Evolutionary conservation across 2,329 filamentous ascomycete species (phyloP).

Genomic region (Trichoderma brevicompactum): DNA sequence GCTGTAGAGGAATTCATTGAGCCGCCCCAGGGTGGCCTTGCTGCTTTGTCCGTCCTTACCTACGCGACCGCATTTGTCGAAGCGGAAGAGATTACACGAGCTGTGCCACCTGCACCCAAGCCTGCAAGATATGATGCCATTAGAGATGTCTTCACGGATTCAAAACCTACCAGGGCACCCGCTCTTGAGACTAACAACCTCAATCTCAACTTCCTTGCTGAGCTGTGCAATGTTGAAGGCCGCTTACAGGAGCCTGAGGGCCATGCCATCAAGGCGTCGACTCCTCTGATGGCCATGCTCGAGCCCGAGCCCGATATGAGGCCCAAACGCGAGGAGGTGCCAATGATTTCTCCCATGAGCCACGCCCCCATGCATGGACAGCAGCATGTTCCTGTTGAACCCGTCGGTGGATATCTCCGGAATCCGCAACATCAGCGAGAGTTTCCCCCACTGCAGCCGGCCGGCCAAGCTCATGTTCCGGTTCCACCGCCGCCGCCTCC

Average conservation of each 20-base stretch:
- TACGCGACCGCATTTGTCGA: slow-evolving; percentile 42
- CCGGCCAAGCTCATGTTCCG: slow-evolving; percentile 36
- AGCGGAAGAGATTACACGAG: slow-evolving; percentile 38
- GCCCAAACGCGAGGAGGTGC: slow-evolving; percentile 36
- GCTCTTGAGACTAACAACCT: slow-evolving; percentile 35
- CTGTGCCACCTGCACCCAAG: slow-evolving; percentile 38
- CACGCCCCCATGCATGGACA: slow-evolving; percentile 33
- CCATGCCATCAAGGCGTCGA: slow-evolving; percentile 18
- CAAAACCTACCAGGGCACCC: slow-evolving; percentile 40
- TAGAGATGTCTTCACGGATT: slow-evolving; percentile 49
- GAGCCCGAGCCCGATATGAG: slow-evolving; percentile 33
- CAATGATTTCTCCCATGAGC: slow-evolving; percentile 30
- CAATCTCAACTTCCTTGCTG: slow-evolving; percentile 43
- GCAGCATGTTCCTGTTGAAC: slow-evolving; percentile 32
- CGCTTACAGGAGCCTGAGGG: slow-evolving; percentile 34
- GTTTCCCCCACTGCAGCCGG: slow-evolving; percentile 35
- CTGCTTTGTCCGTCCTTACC: slow-evolving; percentile 39
- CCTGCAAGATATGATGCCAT: slow-evolving; percentile 45
- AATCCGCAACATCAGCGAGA: slow-evolving; percentile 31
- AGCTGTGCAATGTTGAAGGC: slow-evolving; percentile 42
- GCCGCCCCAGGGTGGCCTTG: slow-evolving; percentile 36
- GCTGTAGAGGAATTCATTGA: slow-evolving; percentile 33
- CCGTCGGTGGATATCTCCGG: slow-evolving; percentile 32
- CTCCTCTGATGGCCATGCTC: background rate
- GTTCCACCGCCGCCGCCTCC: slow-evolving; percentile 33